Conservation (phyloP, 257 asterid genomes). For the Solanum stenotomum region DNA sequence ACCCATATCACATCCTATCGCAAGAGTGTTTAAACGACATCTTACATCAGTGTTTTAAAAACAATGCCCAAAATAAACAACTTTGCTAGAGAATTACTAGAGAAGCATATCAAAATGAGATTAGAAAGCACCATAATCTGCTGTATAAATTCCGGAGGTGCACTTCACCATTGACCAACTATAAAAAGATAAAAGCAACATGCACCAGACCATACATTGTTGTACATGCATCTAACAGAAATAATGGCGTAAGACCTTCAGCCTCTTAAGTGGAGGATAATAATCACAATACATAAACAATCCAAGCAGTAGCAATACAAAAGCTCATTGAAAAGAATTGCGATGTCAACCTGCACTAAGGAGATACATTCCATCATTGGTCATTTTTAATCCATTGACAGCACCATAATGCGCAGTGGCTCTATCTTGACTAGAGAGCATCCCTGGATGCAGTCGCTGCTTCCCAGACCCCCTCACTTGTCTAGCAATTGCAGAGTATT, state of each 20-base stretch:
- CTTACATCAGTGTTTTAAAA: neutral
- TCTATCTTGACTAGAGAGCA: slow-evolving; percentile 84
- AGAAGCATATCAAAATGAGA: neutral
- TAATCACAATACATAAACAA: neutral
- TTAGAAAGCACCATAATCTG: neutral
- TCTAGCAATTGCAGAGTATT: slow-evolving; percentile 38
- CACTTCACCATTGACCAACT: neutral
- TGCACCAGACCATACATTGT: neutral
- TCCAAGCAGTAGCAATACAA: neutral
- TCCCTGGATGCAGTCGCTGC: slow-evolving; percentile 93
- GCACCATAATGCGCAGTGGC: slow-evolving; percentile 96
- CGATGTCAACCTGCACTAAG: slow-evolving; percentile 79
- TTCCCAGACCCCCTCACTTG: slow-evolving; percentile 49
- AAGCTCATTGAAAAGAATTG: neutral
- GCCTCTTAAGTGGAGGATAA: neutral
- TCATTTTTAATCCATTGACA: slow-evolving; percentile 74
- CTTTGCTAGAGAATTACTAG: neutral
- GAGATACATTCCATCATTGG: slow-evolving; percentile 93
- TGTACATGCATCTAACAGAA: neutral
- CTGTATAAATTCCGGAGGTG: neutral
- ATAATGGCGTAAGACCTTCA: neutral
- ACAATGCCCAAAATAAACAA: neutral
- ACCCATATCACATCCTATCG: neutral
- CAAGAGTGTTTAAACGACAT: neutral
- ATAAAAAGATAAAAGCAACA: neutral